These are phyloP conservation scores for Juglanconis juglandina DNA, from an alignment of 2,329 filamentous ascomycete genomes.

Conservation along the genomic window DNA sequence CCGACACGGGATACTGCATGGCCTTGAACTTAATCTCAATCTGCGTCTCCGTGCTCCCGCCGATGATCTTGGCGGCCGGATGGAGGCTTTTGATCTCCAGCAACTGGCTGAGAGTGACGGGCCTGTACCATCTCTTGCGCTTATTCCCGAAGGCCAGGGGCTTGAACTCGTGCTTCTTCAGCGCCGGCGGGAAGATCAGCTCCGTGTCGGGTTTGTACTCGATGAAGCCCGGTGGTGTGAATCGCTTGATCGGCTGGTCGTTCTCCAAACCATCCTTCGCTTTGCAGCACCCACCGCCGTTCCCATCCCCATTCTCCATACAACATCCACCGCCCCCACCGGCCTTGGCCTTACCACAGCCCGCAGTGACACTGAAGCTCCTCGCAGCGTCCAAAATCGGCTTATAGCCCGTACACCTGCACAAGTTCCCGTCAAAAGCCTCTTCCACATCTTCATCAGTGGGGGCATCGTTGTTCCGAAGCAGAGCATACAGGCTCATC, in stretches of 20 bases:
- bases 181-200: conserved; percentile 84
- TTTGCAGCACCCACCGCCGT: conserved; percentile 67
- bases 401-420: conserved; percentile 90
- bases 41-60: conserved; percentile 93
- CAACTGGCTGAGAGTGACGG: conserved; percentile 80
- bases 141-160: conserved; percentile 91
- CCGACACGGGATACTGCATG: conserved; percentile 81
- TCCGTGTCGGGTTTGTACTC: conserved; percentile 92
- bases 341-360: conserved; percentile 47
- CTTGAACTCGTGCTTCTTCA: conserved; percentile 78
- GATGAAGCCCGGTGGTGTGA: conserved; percentile 87
- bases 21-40: conserved; percentile 99
- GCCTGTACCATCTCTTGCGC: conserved; percentile 88
- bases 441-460: conserved; percentile 85
- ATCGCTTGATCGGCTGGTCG: conserved; percentile 56
- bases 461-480: conserved; percentile 78
- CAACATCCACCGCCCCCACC: conserved; percentile 62
- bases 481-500: conserved; percentile 91
- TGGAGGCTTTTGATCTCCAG: conserved; percentile 86
- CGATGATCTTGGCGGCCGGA: conserved; percentile 88
- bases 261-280: conserved; percentile 45
- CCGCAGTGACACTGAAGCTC: conserved; percentile 66
- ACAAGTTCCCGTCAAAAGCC: conserved; percentile 94
- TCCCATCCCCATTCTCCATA: conserved; percentile 60
- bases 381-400: conserved; percentile 93